phyloP scores from a whole-genome alignment of 371 early-diverging fungal species.

The Haplosporangium sp. region DNA sequence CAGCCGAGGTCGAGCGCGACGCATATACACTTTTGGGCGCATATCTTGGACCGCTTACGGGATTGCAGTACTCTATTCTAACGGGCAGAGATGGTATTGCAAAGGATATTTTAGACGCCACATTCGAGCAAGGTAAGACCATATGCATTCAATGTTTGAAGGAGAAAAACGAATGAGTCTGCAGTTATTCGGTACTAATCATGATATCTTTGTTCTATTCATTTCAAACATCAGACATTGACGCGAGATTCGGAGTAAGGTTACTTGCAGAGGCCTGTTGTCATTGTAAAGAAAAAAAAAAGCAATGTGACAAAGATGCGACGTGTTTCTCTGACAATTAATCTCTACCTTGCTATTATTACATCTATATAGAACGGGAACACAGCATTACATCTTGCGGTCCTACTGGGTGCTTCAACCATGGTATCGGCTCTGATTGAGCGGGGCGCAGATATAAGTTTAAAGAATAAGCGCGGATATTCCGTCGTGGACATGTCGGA shows the following conservation, averaged over 20 bases:
- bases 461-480: slow-evolving; percentile 46
- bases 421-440: slow-evolving; percentile 67
- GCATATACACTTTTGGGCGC: slow-evolving; percentile 57
- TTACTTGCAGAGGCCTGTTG: no score
- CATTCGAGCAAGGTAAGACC: slow-evolving; percentile 62
- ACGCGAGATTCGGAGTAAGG: slow-evolving; percentile 42
- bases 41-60: slow-evolving; percentile 59
- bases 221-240: slow-evolving; percentile 40
- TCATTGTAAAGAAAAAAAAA: not conserved
- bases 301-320: not conserved
- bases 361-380: slow-evolving; percentile 58
- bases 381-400: slow-evolving; percentile 70
- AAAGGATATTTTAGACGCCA: slow-evolving; percentile 71
- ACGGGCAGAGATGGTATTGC: slow-evolving; percentile 68
- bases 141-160: slow-evolving; percentile 38
- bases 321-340: not conserved
- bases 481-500: slow-evolving; percentile 49
- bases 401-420: slow-evolving; percentile 63
- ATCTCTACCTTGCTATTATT: not conserved
- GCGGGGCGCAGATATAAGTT: slow-evolving; percentile 61
- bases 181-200: not conserved
- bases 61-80: slow-evolving; percentile 69
- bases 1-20: slow-evolving; percentile 48
- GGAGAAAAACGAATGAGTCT: not conserved
- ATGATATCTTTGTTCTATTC: not conserved